These are phyloP conservation scores for Hortaea sp. DNA, from an alignment of 2,329 filamentous ascomycete species.

Conservation along the genomic window DNA sequence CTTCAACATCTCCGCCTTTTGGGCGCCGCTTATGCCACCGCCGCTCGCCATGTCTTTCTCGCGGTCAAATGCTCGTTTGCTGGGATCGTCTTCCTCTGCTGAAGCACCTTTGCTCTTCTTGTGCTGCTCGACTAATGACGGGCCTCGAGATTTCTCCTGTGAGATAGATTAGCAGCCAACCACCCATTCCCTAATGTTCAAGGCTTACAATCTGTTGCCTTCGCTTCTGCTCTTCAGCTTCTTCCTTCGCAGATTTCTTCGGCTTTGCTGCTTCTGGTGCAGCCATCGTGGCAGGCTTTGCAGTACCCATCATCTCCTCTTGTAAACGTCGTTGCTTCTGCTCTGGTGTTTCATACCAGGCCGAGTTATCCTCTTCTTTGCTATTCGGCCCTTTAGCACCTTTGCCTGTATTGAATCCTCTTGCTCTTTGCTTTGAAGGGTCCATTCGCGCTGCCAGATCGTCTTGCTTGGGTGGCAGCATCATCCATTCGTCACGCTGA, in stretches of 20 bases:
- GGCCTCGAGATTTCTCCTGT: conserved; percentile 31
- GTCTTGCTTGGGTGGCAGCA: conserved; percentile 39
- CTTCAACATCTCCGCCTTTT: conserved; percentile 69
- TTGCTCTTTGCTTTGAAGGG: conserved; percentile 70
- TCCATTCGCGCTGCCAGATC: conserved; percentile 55
- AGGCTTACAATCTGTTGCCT: not conserved
- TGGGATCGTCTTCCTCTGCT: conserved; percentile 75
- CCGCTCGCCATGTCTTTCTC: conserved; percentile 88
- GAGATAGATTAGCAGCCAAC: conserved; percentile 16
- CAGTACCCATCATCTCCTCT: conserved; percentile 71
- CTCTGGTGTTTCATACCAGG: conserved; percentile 89
- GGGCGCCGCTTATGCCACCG: conserved; percentile 54
- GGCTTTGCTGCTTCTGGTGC: conserved; percentile 4
- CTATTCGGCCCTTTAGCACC: conserved; percentile 38
- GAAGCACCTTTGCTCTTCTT: conserved; percentile 40
- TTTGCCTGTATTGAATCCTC: conserved; percentile 70
- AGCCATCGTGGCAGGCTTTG: conserved; percentile 29
- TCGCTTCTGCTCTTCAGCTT: conserved; percentile 2
- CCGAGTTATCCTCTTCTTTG: conserved; percentile 38
- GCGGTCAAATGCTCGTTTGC: conserved; percentile 74
- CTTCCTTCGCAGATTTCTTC: conserved; percentile 8
- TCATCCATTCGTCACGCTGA: conserved; percentile 63
- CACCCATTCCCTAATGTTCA: not conserved
- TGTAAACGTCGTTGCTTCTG: conserved; percentile 73
- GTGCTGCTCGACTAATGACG: conserved; percentile 39